phyloP scores from a whole-genome alignment of 2,329 filamentous ascomycete species.

The Pseudogymnoascus sp. region DNA sequence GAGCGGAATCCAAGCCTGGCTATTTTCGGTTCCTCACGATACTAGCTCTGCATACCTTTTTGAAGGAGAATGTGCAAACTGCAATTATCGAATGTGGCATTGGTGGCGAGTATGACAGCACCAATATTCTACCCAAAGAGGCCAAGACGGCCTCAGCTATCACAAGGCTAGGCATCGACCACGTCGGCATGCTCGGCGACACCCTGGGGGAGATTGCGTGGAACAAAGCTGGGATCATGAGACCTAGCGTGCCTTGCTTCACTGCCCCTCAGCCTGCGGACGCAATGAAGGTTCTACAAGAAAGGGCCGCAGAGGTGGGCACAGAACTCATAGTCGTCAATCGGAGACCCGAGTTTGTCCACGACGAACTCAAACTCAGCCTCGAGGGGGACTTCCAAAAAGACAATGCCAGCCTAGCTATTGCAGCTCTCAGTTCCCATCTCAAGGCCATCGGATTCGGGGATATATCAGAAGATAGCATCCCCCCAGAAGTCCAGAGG shows the following conservation, averaged over 20 bases:
- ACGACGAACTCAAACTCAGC: slow-evolving; percentile 22
- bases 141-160: slow-evolving; percentile 65
- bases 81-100: slow-evolving; percentile 91
- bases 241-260: slow-evolving; percentile 54
- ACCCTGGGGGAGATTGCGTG: slow-evolving; percentile 79
- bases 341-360: slow-evolving; percentile 10
- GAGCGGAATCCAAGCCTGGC: slow-evolving; percentile 57
- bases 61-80: slow-evolving; percentile 64
- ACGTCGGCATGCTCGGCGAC: slow-evolving; percentile 69
- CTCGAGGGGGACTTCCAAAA: slow-evolving; percentile 49
- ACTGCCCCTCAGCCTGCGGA: slow-evolving; percentile 49
- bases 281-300: slow-evolving; percentile 51
- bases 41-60: slow-evolving; percentile 76
- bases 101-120: slow-evolving; percentile 87
- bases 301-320: slow-evolving; percentile 41
- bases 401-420: slow-evolving; percentile 45
- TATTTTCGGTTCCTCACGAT: slow-evolving; percentile 91
- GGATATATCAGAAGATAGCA: slow-evolving; percentile 23
- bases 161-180: slow-evolving; percentile 77
- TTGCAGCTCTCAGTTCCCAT: slow-evolving; percentile 44
- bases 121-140: slow-evolving; percentile 63
- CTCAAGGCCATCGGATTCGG: slow-evolving; percentile 33
- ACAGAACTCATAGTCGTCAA: slow-evolving; percentile 19
- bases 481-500: slow-evolving; percentile 56
- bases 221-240: slow-evolving; percentile 89